Evolutionary conservation across 2,329 filamentous ascomycete genomes (phyloP).

Genomic region (Chalara sp.): DNA sequence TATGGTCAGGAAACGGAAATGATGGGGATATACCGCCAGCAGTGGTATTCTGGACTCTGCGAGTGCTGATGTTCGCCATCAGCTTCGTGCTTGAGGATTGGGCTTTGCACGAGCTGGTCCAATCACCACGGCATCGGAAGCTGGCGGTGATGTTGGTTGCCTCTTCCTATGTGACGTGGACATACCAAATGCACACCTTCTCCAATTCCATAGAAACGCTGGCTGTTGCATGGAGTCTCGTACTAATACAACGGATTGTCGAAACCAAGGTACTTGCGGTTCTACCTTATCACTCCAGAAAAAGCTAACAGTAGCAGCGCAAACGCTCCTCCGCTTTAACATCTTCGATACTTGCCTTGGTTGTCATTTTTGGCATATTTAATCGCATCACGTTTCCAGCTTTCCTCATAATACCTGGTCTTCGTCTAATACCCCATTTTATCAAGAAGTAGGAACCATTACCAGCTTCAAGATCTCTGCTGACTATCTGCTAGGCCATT

Average conservation of each 20-base stretch:
- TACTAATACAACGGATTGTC: constrained; percentile 81
- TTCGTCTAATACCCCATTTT: constrained; percentile 82
- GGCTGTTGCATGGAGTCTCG: constrained; percentile 86
- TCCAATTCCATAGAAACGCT: constrained; percentile 96
- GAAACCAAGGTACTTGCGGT: constrained; percentile 61
- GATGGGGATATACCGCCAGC: constrained; percentile 75
- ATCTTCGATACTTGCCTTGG: constrained; percentile 70
- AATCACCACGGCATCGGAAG: constrained; percentile 62
- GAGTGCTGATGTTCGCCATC: constrained; percentile 85
- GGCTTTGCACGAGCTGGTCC: constrained; percentile 88
- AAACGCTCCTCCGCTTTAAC: constrained; percentile 70
- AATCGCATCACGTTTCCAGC: constrained; percentile 97
- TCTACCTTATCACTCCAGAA: not conserved
- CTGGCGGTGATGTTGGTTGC: constrained; percentile 78
- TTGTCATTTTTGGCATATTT: constrained; percentile 81
- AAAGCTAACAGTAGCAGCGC: constrained; percentile 30
- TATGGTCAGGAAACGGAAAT: constrained; percentile 78
- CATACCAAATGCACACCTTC: constrained; percentile 96
- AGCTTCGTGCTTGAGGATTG: constrained; percentile 98
- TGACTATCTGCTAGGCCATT: constrained; percentile 38
- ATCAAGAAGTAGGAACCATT: constrained; percentile 57
- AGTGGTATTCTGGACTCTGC: constrained; percentile 81
- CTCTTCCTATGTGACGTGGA: constrained; percentile 98
- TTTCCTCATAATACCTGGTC: constrained; percentile 76
- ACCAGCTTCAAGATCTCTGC: not conserved